phyloP scores from a whole-genome alignment of 306 rosid species.

The Canavalia ensiformis region DNA sequence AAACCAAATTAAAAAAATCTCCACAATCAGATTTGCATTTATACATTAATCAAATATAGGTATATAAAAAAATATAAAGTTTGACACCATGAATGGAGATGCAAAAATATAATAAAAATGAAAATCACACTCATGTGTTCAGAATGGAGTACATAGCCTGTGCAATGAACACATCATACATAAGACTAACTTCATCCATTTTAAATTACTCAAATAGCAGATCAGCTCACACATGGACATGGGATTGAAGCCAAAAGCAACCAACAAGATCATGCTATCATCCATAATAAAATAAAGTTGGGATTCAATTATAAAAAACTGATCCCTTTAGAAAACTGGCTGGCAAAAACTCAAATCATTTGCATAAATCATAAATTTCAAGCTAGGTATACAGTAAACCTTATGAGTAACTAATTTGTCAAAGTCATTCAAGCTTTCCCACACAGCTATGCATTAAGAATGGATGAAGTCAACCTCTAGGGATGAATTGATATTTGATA shows the following conservation, averaged over 20 bases:
- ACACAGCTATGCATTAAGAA: constrained; percentile 32
- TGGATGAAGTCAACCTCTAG: background rate
- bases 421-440: constrained; percentile 28
- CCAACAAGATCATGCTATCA: constrained; percentile 8
- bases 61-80: constrained; percentile 11
- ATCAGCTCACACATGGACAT: constrained; percentile 25
- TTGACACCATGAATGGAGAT: constrained; percentile 32
- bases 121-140: background rate
- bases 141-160: constrained; percentile 7
- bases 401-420: constrained; percentile 16
- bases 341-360: constrained; percentile 19
- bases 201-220: constrained; percentile 40
- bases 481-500: constrained; percentile 27
- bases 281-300: constrained; percentile 20
- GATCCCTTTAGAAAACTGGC: constrained; percentile 1
- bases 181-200: constrained; percentile 16
- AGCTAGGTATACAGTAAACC: constrained; percentile 29
- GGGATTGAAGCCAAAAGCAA: constrained; percentile 38
- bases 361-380: constrained; percentile 38
- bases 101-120: constrained; percentile 7
- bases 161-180: background rate
- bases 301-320: constrained; percentile 32
- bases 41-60: constrained; percentile 11
- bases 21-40: constrained; percentile 26
- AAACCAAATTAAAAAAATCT: constrained; percentile 32